phyloP scores from a whole-genome alignment of 78 protist genomes.

The Dictyostelium capitatum region DNA sequence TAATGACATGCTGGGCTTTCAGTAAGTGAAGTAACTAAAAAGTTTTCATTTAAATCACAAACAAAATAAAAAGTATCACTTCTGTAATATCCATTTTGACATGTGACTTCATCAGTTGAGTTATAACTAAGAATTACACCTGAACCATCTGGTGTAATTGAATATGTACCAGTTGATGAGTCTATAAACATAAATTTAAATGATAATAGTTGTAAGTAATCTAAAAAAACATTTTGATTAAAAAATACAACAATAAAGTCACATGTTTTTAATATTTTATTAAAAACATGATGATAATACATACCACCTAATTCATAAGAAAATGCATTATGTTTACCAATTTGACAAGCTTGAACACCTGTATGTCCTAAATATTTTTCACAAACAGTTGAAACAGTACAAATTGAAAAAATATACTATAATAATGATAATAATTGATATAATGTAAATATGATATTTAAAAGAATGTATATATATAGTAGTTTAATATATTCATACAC shows the following conservation, averaged over 20 bases:
- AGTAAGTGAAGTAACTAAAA: background rate
- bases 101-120: background rate
- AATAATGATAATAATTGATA: background rate
- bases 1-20: background rate
- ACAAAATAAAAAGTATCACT: slow-evolving; percentile 12
- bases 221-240: too few species aligned
- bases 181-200: too few species aligned
- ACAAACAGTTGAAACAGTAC: background rate
- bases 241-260: too few species aligned
- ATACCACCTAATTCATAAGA: slow-evolving; percentile 5
- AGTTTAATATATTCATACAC: background rate
- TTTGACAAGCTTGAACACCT: background rate
- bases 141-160: background rate
- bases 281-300: too few species aligned
- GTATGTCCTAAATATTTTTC: background rate
- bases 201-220: too few species aligned
- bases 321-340: background rate
- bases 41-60: background rate
- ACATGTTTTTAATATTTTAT: too few species aligned
- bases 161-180: too few species aligned
- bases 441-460: background rate
- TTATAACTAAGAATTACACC: background rate
- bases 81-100: background rate
- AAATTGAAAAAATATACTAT: slow-evolving; percentile 7
- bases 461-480: background rate